Percentiles rank a stretch among this genome's conserved stretches.
These are phyloP conservation scores for Gentiana dahurica DNA, from an alignment of 257 asterid genomes.

Conservation along the genomic window DNA sequence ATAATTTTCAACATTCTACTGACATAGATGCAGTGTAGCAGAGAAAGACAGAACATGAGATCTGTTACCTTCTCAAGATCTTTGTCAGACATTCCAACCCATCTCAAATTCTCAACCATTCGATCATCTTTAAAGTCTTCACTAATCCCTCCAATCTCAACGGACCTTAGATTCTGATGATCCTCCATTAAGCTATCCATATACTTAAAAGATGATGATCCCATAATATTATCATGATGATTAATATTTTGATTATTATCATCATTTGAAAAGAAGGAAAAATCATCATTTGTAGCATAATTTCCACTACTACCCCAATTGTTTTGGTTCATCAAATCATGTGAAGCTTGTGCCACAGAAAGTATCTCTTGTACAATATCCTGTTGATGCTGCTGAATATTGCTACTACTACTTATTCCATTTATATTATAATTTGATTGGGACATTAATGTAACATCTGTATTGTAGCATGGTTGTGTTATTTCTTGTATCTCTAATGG, in stretches of 20 bases:
- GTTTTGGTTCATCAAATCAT: conserved; percentile 51
- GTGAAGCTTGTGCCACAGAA: conserved; percentile 81
- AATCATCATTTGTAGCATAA: conserved; percentile 33
- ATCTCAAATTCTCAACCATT: conserved; percentile 44
- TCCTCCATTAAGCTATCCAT: conserved; percentile 28
- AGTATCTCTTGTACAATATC: conserved; percentile 68
- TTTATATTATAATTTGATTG: conserved; percentile 10
- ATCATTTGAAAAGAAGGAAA: conserved; percentile 41
- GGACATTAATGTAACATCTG: conserved; percentile 24
- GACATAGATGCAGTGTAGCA: too few relatives aligned
- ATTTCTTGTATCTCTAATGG: conserved; percentile 68
- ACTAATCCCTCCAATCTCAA: conserved; percentile 39
- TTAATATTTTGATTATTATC: conserved; percentile 30
- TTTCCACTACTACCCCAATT: conserved; percentile 25
- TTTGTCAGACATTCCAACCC: conserved; percentile 35
- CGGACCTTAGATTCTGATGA: conserved; percentile 20
- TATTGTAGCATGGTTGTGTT: conserved; percentile 24
- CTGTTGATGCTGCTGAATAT: conserved; percentile 31
- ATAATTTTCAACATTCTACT: too few relatives aligned
- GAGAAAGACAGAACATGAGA: background rate
- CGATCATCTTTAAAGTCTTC: conserved; percentile 35
- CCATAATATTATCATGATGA: conserved; percentile 13
- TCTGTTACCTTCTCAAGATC: conserved; percentile 29
- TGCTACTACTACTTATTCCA: background rate
- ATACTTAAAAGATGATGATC: conserved; percentile 13